Evolutionary conservation across 176 grass and related monocot species (phyloP), one percentile per base, ranked within the genome.

Genomic region (Zoysia japonica): DNA sequence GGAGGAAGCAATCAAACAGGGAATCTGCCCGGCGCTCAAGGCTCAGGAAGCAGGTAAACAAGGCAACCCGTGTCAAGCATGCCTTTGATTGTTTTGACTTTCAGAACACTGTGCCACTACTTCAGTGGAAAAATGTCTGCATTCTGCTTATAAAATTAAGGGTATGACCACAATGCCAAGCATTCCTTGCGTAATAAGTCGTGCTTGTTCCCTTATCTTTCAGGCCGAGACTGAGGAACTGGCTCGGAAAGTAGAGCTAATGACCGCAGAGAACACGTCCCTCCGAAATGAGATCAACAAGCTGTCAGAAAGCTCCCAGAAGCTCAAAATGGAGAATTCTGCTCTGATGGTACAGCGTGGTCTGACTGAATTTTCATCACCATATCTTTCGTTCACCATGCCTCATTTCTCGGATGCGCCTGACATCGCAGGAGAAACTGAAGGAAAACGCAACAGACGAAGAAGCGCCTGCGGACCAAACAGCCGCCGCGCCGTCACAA

Each of bases 1-100:
- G 75, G 56, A 88, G 89, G 74, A 94, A 94, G 71, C 92, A 91
- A 78, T 94, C 92, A 38, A 94, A 94, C 55, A 79, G 92, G 76
- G 94, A 93, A 37, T 97, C 94, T 39, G 94, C 94, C 49, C 81
- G 91, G 53, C 82, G 94, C 48, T 97, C 94, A 81, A 93, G 94
- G 79, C 60, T 97, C 67, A 84, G 91, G 83, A 97, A 97, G 65
- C 89, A 97, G 91, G 91, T 97, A 81, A 57, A 72, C 7, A 42
- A 71, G 11, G 16, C 16, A 44, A 14, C 49, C 10, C 61, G 2
- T 71, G 36, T 75, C 20, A 37, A 37, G 12, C 15, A 75, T 47
- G 39, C 12, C 37, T 69, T 61, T 57, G 50, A 49, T 67, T 69
- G n/a, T 74, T 28, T 28, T 83, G 37, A 68, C 67, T 66, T 65